phyloP scores from a whole-genome alignment of 1,284 basidiomycete genomes.

The Naganishia albida region DNA sequence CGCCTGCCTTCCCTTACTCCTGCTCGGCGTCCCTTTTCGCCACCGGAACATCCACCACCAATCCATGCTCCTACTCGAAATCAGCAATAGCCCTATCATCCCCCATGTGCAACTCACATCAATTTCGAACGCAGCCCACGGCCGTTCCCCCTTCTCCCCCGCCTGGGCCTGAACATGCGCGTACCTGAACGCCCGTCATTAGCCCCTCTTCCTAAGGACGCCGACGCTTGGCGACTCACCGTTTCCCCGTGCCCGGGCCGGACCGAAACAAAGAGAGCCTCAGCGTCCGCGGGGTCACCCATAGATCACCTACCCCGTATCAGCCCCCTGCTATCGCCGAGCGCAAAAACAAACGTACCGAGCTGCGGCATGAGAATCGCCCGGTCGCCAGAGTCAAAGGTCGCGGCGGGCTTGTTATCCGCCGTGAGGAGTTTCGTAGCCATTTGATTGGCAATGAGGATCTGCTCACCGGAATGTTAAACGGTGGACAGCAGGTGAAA shows the following conservation, averaged over 20 bases:
- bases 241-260: conserved; percentile 41
- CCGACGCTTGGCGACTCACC: conserved; percentile 39
- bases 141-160: conserved; percentile 29
- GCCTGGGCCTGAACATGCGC: conserved; percentile 23
- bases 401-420: conserved; percentile 38
- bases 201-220: no score
- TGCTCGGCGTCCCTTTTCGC: not conserved
- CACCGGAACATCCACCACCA: conserved; percentile 2
- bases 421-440: conserved; percentile 51
- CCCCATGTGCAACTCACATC: conserved; percentile 10
- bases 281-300: conserved; percentile 49
- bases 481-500: not conserved
- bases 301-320: conserved; percentile 43
- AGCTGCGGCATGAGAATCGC: conserved; percentile 54
- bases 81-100: not conserved
- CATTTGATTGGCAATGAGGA: conserved; percentile 50
- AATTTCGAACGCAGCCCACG: conserved; percentile 26
- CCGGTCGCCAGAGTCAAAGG: conserved; percentile 50
- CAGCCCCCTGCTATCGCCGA: not conserved
- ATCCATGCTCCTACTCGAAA: conserved; percentile 1
- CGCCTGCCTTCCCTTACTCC: not conserved
- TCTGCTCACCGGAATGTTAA: conserved; percentile 35
- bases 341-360: conserved; percentile 37
- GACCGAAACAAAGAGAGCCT: conserved; percentile 49
- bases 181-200: conserved; percentile 7